Conservation (phyloP, 1,139 yeast species). For the Trichomonascaceae sp. region DNA sequence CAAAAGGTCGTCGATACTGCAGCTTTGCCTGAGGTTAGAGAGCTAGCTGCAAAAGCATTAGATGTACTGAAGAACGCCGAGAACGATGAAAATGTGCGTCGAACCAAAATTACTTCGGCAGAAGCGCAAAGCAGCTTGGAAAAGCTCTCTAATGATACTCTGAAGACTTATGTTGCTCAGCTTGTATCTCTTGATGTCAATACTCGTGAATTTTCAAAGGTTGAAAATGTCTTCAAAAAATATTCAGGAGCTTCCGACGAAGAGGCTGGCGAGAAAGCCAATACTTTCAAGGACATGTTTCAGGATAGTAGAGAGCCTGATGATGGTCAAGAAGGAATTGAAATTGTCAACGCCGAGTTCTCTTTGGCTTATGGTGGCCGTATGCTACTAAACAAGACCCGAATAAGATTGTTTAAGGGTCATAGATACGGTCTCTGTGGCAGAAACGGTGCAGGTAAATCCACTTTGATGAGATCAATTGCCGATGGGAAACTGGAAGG, state of each 20-base stretch:
- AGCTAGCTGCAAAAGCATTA: conserved; percentile 80
- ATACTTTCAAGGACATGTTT: conserved; percentile 58
- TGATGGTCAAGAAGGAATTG: conserved; percentile 65
- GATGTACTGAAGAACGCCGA: conserved; percentile 78
- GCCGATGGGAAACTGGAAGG: conserved; percentile 97
- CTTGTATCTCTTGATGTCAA: conserved; percentile 70
- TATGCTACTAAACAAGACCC: conserved; percentile 92
- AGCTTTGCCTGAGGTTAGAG: conserved; percentile 94
- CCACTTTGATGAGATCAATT: conserved; percentile 94
- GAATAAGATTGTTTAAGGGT: conserved; percentile 79
- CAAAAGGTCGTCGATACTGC: conserved; percentile 85
- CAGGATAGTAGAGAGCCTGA: conserved; percentile 54
- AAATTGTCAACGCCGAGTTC: conserved; percentile 88
- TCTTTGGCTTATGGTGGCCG: conserved; percentile 97
- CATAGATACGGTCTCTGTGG: conserved; percentile 98
- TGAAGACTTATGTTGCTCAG: conserved; percentile 46
- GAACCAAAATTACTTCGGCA: conserved; percentile 59
- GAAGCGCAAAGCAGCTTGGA: conserved; percentile 46
- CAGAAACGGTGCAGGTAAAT: conserved; percentile 98
- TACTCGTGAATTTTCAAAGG: conserved; percentile 83
- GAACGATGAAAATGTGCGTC: conserved; percentile 60
- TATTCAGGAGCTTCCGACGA: conserved; percentile 36
- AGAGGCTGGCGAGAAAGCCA: conserved; percentile 43
- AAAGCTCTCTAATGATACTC: conserved; percentile 29
- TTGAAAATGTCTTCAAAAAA: conserved; percentile 44